phyloP scores from a whole-genome alignment of 805 yeast genomes.

The Ogataea sp. region DNA sequence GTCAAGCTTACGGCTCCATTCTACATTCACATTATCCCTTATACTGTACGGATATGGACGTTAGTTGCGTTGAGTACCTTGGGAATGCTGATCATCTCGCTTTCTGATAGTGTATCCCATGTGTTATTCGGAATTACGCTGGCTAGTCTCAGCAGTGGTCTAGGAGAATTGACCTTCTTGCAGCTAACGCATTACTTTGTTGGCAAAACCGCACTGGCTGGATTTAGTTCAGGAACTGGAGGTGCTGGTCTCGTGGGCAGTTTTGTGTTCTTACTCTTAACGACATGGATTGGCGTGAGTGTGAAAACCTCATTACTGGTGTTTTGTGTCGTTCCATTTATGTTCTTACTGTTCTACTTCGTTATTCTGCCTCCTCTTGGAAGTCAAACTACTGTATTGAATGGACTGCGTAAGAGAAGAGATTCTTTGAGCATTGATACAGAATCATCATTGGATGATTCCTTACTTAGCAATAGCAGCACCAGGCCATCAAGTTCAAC shows the following conservation, averaged over 20 bases:
- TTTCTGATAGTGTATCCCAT: conserved; percentile 24
- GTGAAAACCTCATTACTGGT: conserved; percentile 47
- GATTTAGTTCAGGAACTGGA: conserved; percentile 94
- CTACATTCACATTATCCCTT: conserved; percentile 59
- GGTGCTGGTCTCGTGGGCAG: conserved; percentile 90
- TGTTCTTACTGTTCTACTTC: conserved; percentile 19
- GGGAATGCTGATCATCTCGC: conserved; percentile 72
- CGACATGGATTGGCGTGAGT: conserved; percentile 55
- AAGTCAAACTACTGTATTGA: background rate
- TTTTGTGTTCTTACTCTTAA: conserved; percentile 58
- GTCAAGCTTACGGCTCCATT: conserved; percentile 74
- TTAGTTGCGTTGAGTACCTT: conserved; percentile 50
- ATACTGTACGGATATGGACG: conserved; percentile 41
- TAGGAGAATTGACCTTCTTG: conserved; percentile 85
- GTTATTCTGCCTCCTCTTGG: conserved; percentile 16
- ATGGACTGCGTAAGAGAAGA: too few species aligned
- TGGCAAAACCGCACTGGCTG: conserved; percentile 51
- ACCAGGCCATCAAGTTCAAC: background rate
- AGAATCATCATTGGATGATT: background rate
- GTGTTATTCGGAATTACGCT: conserved; percentile 62
- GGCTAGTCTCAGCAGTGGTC: conserved; percentile 80
- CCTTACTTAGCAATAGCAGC: background rate
- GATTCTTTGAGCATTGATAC: background rate
- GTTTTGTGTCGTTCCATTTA: conserved; percentile 36
- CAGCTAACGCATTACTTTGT: conserved; percentile 74